Evolutionary conservation across 2,329 filamentous ascomycete species (phyloP), one percentile per base, ranked within the genome.

Genomic region (Aspergillus ustus): DNA sequence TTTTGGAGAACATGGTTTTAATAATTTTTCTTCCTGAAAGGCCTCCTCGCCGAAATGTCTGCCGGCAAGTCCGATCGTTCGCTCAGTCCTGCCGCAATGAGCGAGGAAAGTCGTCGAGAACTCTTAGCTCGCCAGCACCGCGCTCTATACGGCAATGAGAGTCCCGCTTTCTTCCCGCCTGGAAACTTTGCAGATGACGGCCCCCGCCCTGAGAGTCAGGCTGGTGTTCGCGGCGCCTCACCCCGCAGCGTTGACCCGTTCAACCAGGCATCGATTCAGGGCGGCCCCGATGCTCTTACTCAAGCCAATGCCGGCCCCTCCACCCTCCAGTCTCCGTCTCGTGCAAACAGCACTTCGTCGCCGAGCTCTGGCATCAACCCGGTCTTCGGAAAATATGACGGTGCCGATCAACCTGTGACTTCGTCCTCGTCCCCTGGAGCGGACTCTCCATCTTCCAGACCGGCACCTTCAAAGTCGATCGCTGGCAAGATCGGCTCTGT

Each of bases 111-210:
- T 74, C 94, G 94, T 72, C 92, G 94, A 71, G 94, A 98, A 72
- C 85, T 98, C 77, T 96, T 98, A 79, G 91, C 93, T 70, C 93
- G 94, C 74, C 95, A 98, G 81, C 93, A 96, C 79, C 93, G 90
- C 78, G 93, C 94, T 67, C 82, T 99, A 68, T 99, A 98, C 78
- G 92, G 93, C 75, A 92, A 87, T 72, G 84, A 85, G 61, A 91
- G 74, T 67, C 82, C 85, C 43, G 80, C 85, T 55, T 90, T 92
- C 75, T 87, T 89, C 73, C 88, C 89, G 68, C 87, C 85, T 68
- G 83, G 82, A 65, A 84, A 82, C 67, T 89, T 90, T 71, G 83
- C 88, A 53, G 90, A 93, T 64, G 91, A 93, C 72, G 84, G 85
- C 31, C 80, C 86, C 40, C 87, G 89, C 64, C 80, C 87, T 31